These are phyloP conservation scores for Auxenochlorella protothecoides DNA, from an alignment of 139 green algal genomes.

Conservation along the genomic window DNA sequence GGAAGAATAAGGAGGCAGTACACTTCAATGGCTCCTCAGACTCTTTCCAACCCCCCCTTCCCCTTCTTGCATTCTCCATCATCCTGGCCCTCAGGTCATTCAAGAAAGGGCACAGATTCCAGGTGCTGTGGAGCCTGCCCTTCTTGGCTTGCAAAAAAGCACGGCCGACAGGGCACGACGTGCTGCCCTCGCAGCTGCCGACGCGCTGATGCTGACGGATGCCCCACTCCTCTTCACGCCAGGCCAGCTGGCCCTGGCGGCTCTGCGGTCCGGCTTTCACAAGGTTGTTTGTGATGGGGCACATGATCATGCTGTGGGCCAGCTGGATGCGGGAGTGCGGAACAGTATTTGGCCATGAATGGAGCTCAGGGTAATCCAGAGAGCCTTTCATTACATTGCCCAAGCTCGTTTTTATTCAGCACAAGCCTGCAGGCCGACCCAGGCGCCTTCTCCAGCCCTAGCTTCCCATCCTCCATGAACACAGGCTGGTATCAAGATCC, in stretches of 20 bases:
- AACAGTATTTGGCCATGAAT: neutral
- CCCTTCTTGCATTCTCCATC: no score
- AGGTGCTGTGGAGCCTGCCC: no score
- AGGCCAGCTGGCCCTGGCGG: constrained; percentile 41
- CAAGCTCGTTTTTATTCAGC: neutral
- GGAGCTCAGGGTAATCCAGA: neutral
- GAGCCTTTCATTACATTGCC: neutral
- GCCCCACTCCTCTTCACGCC: constrained; percentile 60
- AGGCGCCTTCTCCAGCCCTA: no score
- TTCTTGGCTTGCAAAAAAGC: neutral
- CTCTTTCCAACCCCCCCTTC: no score
- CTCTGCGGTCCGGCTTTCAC: constrained; percentile 30
- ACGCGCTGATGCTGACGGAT: constrained; percentile 62
- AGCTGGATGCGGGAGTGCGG: neutral
- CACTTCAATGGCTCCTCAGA: no score
- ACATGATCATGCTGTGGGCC: neutral
- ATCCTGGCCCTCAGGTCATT: neutral
- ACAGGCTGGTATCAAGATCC: constrained; percentile 8
- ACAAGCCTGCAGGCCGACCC: no score
- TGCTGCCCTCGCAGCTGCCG: constrained; percentile 19
- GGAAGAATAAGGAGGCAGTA: no score
- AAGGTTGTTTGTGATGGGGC: constrained; percentile 9
- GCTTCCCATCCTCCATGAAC: no score
- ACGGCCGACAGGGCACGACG: neutral
- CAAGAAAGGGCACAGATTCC: neutral